Conservation (phyloP, 768 basidiomycete species). For the Lactarius indigo region DNA sequence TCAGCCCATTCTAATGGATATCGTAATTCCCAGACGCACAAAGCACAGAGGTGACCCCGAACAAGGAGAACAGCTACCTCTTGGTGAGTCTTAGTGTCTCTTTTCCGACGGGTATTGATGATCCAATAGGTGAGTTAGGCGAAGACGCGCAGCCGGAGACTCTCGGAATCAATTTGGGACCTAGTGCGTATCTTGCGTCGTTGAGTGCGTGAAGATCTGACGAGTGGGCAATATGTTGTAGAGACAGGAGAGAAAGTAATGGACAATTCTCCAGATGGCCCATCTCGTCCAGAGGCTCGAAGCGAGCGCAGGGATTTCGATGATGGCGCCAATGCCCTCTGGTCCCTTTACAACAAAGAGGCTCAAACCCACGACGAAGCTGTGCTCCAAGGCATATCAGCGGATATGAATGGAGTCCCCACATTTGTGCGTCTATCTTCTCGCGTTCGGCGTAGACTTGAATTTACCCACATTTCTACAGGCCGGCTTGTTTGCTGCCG, state of each 20-base stretch:
- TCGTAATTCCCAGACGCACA: too few relatives aligned
- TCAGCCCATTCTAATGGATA: too few relatives aligned
- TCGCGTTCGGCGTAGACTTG: neutral
- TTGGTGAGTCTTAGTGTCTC: too few relatives aligned
- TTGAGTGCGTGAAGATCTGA: neutral
- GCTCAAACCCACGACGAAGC: neutral
- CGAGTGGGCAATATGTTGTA: neutral
- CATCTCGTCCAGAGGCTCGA: too few relatives aligned
- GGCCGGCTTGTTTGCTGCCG: constrained; percentile 11
- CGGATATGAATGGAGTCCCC: neutral
- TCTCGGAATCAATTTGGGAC: too few relatives aligned
- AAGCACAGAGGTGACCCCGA: neutral
- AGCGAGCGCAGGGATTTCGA: neutral
- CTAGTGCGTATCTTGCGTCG: neutral
- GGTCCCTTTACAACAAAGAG: constrained; percentile 1
- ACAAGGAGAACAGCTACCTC: too few relatives aligned
- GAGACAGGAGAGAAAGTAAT: neutral
- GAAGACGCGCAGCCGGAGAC: too few relatives aligned
- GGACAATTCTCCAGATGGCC: neutral
- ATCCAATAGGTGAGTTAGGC: too few relatives aligned
- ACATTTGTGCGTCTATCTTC: neutral
- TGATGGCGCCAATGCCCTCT: constrained; percentile 1
- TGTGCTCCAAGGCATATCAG: neutral
- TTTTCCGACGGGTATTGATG: too few relatives aligned
- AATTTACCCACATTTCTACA: neutral